Evolutionary conservation across 73 alveolate species (phyloP).

Genomic region (Breviolum minutum): DNA sequence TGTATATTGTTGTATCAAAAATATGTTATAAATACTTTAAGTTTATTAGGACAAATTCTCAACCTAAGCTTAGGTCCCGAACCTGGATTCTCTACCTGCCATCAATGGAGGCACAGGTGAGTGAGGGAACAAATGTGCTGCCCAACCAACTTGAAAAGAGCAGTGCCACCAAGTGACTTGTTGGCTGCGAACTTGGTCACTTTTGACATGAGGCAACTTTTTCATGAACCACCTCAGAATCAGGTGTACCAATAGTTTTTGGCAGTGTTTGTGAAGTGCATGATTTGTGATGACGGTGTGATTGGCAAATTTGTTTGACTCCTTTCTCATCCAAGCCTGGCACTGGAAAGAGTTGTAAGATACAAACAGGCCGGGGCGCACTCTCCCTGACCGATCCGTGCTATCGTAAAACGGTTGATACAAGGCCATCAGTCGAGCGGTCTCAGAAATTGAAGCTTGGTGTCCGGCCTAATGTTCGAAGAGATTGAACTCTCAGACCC

Average conservation of each 20-base stretch:
- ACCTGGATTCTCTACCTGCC: neutral
- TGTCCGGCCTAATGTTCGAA: slow-evolving; percentile 39
- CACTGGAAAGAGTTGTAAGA: slow-evolving; percentile 58
- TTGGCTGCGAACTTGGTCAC: neutral
- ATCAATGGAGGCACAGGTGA: neutral
- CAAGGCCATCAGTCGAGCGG: neutral
- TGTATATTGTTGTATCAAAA: neutral
- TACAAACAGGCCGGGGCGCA: slow-evolving; percentile 59
- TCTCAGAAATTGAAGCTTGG: too few relatives aligned
- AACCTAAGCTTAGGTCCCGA: neutral
- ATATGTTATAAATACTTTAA: neutral
- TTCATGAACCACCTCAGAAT: slow-evolving; percentile 72
- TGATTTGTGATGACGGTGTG: neutral
- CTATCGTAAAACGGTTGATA: neutral
- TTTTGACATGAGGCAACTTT: slow-evolving; percentile 17
- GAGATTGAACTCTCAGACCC: slow-evolving; percentile 12
- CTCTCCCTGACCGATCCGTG: slow-evolving; percentile 37
- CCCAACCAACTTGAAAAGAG: neutral
- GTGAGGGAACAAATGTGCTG: neutral
- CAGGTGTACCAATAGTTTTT: neutral
- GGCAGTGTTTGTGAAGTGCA: neutral
- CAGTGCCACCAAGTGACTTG: neutral
- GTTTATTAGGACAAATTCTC: neutral
- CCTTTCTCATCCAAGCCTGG: neutral
- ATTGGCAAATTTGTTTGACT: neutral